These are phyloP conservation scores for Eleusine indica DNA, from an alignment of 176 grass and related monocot genomes.

Conservation along the genomic window DNA sequence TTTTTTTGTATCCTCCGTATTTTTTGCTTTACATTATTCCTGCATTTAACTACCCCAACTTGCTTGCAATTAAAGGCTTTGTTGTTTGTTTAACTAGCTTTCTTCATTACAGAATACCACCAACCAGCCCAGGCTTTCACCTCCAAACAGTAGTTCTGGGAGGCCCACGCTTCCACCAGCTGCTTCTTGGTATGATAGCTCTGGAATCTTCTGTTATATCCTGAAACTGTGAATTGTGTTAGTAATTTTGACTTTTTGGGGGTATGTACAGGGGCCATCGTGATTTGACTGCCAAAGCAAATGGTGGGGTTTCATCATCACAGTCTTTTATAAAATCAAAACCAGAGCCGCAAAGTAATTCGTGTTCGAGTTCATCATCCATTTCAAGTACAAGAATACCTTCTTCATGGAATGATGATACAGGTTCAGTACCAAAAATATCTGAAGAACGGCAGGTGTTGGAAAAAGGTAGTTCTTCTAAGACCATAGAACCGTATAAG, in stretches of 20 bases:
- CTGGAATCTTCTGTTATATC: constrained; percentile 12
- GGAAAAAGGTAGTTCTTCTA: constrained; percentile 48
- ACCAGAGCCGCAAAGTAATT: constrained; percentile 47
- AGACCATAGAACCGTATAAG: constrained; percentile 55
- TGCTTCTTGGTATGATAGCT: constrained; percentile 76
- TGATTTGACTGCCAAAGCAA: constrained; percentile 54
- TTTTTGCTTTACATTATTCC: no score
- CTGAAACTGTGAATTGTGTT: constrained; percentile 34
- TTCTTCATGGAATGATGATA: constrained; percentile 87
- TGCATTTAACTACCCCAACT: no score
- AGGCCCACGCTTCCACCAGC: constrained; percentile 73
- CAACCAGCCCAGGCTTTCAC: constrained; percentile 66
- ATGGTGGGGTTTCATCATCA: constrained; percentile 45
- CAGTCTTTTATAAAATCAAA: constrained; percentile 65
- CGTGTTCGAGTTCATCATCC: constrained; percentile 21
- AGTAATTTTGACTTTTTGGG: constrained; percentile 12
- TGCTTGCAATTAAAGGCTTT: no score
- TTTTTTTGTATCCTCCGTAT: no score
- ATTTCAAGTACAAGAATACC: constrained; percentile 53
- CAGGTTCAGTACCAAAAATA: constrained; percentile 51
- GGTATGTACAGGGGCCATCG: constrained; percentile 62
- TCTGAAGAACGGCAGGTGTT: constrained; percentile 45
- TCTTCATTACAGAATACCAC: constrained; percentile 55
- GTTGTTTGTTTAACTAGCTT: constrained; percentile 9
- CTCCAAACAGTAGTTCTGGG: constrained; percentile 70